Evolutionary conservation across 2,329 filamentous ascomycete genomes (phyloP), one percentile per base, ranked within the genome.

Genomic region (Metarhizium album): DNA sequence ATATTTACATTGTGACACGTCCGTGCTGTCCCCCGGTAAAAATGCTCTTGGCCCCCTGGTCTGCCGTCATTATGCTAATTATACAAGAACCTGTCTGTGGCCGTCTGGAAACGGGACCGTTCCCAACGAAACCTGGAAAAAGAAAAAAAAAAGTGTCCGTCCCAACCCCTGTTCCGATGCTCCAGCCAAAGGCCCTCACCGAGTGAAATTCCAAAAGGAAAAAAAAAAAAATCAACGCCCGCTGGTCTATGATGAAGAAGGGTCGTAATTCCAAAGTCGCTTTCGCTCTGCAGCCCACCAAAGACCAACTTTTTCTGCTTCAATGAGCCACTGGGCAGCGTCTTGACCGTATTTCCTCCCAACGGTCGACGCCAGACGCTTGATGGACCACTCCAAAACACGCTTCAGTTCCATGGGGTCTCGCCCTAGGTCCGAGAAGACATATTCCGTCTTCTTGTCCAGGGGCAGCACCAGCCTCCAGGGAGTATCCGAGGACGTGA

Each of bases 231-330:
- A 9, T 5, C 16, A 14, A 6, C 16, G 5, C 7, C 35, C 35
- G 5, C 9, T 20, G 9, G n/a, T 40, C n/a, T 40, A 20, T 22
- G 24, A 50, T 45, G 38, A 47, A 11, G 38, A 47, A 11, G 45
- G 20, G 1, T 45, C 6, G 40, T 53, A 55, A 16, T 51, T 46
- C 53, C 53, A 55, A 24, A 55, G 51, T 45, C 53, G 45, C 35
- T 53, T 55, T n/a, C 53, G 48, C 52, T 65, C 63, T 31, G 61
- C 58, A 1, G 61, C 59, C 50, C 59, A 65, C 63, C 63, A 65
- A 16, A 60, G 53, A 7, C 59, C 60, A n/a, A 63, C 47, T 47
- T 61, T 64, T 6, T 63, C 58, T 4, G 59, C 63, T 48, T 64
- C 62, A 42, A 63, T 58, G 1, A 57, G 58, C 63, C 63, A 66